These are phyloP conservation scores for Casuarina cunninghamiana DNA, from an alignment of 306 rosid genomes.

Conservation along the genomic window DNA sequence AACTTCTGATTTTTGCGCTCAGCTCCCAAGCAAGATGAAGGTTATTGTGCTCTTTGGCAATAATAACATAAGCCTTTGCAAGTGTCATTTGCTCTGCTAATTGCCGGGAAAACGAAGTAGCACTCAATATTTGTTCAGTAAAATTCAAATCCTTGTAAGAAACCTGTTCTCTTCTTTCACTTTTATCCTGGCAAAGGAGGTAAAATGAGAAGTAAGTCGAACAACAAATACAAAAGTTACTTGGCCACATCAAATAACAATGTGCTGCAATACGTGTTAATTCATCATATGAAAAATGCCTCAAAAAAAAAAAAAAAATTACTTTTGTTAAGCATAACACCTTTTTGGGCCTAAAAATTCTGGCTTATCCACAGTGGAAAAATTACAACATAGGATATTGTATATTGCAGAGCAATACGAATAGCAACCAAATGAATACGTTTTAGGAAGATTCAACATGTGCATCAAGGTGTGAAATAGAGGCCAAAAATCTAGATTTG, in stretches of 20 bases:
- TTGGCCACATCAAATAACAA: constrained; percentile 2
- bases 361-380: neutral
- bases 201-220: constrained; percentile 12
- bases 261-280: neutral
- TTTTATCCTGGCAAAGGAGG: constrained; percentile 65
- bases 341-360: neutral
- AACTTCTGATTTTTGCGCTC: constrained; percentile 78
- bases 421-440: neutral
- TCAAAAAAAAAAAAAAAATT: neutral
- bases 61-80: constrained; percentile 95
- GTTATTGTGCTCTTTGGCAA: constrained; percentile 97
- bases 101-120: constrained; percentile 84
- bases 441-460: neutral
- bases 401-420: constrained; percentile 6
- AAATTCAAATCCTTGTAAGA: constrained; percentile 72
- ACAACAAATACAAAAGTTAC: neutral
- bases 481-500: neutral
- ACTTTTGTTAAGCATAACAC: neutral
- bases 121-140: constrained; percentile 79
- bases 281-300: neutral
- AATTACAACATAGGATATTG: neutral
- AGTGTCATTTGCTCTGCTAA: constrained; percentile 84
- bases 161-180: constrained; percentile 54
- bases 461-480: neutral
- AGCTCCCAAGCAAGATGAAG: constrained; percentile 99